These are phyloP conservation scores for Epichloe brachyelytri DNA, from an alignment of 2,329 filamentous ascomycete genomes.

Conservation along the genomic window DNA sequence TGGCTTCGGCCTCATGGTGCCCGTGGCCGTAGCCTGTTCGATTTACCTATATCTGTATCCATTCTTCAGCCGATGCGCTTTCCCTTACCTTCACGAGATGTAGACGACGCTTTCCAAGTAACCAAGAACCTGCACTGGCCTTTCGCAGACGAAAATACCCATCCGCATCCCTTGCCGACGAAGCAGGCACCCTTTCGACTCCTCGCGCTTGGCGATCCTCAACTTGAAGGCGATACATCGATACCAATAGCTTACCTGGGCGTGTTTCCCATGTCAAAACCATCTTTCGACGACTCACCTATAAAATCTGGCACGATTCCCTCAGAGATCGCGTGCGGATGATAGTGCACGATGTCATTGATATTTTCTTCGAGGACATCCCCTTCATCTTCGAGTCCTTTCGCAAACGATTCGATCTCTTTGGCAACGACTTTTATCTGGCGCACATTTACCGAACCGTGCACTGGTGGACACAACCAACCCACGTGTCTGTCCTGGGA, in stretches of 20 bases:
- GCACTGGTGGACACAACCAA: slow-evolving; percentile 73
- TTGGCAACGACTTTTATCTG: slow-evolving; percentile 91
- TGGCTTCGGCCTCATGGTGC: slow-evolving; percentile 39
- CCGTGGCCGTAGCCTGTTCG: slow-evolving; percentile 57
- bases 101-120: slow-evolving; percentile 20
- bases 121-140: slow-evolving; percentile 31
- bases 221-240: slow-evolving; percentile 84
- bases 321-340: slow-evolving; percentile 40
- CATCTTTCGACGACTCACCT: slow-evolving; percentile 34
- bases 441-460: slow-evolving; percentile 81
- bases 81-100: slow-evolving; percentile 44
- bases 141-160: slow-evolving; percentile 12
- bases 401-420: slow-evolving; percentile 73
- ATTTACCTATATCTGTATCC: slow-evolving; percentile 83
- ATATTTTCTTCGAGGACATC: slow-evolving; percentile 54
- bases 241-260: slow-evolving; percentile 48
- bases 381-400: slow-evolving; percentile 51
- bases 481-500: slow-evolving; percentile 78
- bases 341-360: slow-evolving; percentile 44
- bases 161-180: slow-evolving; percentile 11
- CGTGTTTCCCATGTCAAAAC: slow-evolving; percentile 38
- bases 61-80: slow-evolving; percentile 64
- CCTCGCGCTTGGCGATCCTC: slow-evolving; percentile 79
- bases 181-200: slow-evolving; percentile 65
- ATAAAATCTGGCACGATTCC: slow-evolving; percentile 30